phyloP scores from a whole-genome alignment of 2,329 filamentous ascomycete genomes.

The Dendryphion nanum region DNA sequence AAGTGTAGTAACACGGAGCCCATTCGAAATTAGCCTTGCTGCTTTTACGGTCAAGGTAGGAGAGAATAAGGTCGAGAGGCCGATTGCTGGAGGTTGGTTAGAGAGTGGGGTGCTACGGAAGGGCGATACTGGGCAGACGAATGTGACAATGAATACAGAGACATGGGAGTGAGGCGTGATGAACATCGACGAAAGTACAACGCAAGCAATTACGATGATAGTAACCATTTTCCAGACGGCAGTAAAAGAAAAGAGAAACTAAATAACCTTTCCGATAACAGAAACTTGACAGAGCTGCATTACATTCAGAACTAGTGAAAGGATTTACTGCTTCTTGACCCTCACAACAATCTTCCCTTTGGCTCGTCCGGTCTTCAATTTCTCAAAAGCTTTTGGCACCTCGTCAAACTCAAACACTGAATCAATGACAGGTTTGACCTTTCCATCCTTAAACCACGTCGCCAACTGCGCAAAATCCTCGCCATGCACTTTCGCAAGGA shows the following conservation, averaged over 20 bases:
- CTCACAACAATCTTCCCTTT: slow-evolving; percentile 59
- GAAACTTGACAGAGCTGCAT: too few species aligned
- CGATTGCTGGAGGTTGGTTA: slow-evolving; percentile 47
- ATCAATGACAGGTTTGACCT: slow-evolving; percentile 58
- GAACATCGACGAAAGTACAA: slow-evolving; percentile 21
- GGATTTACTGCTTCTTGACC: slow-evolving; percentile 24
- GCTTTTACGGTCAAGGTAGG: slow-evolving; percentile 66
- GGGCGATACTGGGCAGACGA: slow-evolving; percentile 22
- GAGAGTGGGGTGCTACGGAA: slow-evolving; percentile 55
- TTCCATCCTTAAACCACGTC: slow-evolving; percentile 58
- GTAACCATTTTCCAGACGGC: too few species aligned
- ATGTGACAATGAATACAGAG: slow-evolving; percentile 22
- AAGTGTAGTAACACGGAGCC: slow-evolving; percentile 58
- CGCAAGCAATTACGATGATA: too few species aligned
- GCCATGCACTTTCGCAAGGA: slow-evolving; percentile 38
- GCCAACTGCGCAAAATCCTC: slow-evolving; percentile 53
- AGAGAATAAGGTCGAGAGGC: slow-evolving; percentile 55
- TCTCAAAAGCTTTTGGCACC: slow-evolving; percentile 57
- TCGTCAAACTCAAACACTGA: slow-evolving; percentile 57
- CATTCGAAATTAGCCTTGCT: slow-evolving; percentile 63
- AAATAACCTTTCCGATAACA: too few species aligned
- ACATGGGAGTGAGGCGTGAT: slow-evolving; percentile 14
- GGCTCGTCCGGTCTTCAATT: slow-evolving; percentile 55
- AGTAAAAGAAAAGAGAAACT: too few species aligned
- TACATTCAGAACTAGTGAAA: too few species aligned